Conservation (phyloP, 2,329 filamentous ascomycete genomes). For the Mycocentrospora acerina region DNA sequence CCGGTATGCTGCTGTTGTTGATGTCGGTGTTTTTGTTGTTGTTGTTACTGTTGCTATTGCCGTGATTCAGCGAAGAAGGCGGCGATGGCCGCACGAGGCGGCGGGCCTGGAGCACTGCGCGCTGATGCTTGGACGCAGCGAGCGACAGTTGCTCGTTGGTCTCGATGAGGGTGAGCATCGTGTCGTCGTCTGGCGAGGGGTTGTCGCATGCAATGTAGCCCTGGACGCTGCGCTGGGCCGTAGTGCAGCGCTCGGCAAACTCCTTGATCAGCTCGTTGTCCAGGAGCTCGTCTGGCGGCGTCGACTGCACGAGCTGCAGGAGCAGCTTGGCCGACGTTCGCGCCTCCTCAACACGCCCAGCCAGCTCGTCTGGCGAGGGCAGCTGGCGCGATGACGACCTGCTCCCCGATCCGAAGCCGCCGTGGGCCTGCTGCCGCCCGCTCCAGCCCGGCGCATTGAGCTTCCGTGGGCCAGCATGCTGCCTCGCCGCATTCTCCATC, state of each 20-base stretch:
- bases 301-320: constrained; percentile 87
- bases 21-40: no score
- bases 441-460: constrained; percentile 49
- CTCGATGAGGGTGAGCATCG: constrained; percentile 89
- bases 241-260: constrained; percentile 82
- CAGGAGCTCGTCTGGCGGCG: constrained; percentile 72
- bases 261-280: constrained; percentile 88
- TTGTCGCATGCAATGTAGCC: constrained; percentile 78
- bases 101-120: constrained; percentile 66
- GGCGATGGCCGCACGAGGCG: constrained; percentile 41
- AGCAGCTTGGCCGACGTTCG: constrained; percentile 87
- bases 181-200: constrained; percentile 86
- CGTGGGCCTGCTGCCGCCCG: constrained; percentile 22
- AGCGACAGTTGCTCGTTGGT: constrained; percentile 89
- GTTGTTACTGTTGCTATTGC: constrained; percentile 11
- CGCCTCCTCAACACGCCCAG: constrained; percentile 83
- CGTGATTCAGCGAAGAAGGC: constrained; percentile 21
- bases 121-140: constrained; percentile 80
- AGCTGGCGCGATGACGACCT: constrained; percentile 30
- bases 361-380: constrained; percentile 75
- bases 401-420: constrained; percentile 22
- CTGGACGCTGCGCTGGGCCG: constrained; percentile 79
- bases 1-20: constrained; percentile 10
- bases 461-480: constrained; percentile 41
- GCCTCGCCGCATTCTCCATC: constrained; percentile 50